Percentiles rank a stretch among this genome's conserved stretches.
Evolutionary conservation across 805 yeast genomes (phyloP).

Genomic region (Candida saitoana): DNA sequence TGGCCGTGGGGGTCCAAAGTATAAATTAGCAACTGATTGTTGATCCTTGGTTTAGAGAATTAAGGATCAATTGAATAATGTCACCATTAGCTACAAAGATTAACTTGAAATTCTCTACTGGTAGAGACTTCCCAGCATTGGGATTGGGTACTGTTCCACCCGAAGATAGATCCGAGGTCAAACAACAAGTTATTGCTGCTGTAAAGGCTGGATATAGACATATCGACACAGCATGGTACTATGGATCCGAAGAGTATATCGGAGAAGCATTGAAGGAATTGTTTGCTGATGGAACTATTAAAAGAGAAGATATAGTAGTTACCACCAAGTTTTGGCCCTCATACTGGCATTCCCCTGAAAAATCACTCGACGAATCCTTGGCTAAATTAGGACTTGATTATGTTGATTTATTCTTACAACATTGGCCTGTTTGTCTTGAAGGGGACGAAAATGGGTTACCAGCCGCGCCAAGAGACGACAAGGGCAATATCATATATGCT

Average conservation of each 20-base stretch:
- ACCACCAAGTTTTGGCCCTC: slow-evolving; percentile 45
- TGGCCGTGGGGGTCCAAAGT: not conserved
- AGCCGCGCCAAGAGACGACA: slow-evolving; percentile 29
- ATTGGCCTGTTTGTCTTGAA: slow-evolving; percentile 46
- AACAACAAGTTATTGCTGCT: slow-evolving; percentile 32
- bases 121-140: slow-evolving; percentile 57
- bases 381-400: slow-evolving; percentile 39
- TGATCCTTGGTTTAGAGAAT: no score
- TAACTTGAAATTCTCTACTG: slow-evolving; percentile 50
- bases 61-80: no score
- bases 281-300: slow-evolving; percentile 44
- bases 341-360: slow-evolving; percentile 35
- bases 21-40: not conserved
- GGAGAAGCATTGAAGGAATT: slow-evolving; percentile 47
- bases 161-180: slow-evolving; percentile 26
- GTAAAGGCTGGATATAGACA: slow-evolving; percentile 46
- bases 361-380: slow-evolving; percentile 40
- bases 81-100: slow-evolving; percentile 30
- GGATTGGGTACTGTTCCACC: slow-evolving; percentile 56
- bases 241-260: slow-evolving; percentile 40
- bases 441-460: slow-evolving; percentile 40
- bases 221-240: slow-evolving; percentile 51
- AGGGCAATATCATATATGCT: slow-evolving; percentile 31
- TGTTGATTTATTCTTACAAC: slow-evolving; percentile 45
- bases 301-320: slow-evolving; percentile 43